phyloP scores from a whole-genome alignment of 768 basidiomycete genomes.

The Xerocomellus amylosporus region DNA sequence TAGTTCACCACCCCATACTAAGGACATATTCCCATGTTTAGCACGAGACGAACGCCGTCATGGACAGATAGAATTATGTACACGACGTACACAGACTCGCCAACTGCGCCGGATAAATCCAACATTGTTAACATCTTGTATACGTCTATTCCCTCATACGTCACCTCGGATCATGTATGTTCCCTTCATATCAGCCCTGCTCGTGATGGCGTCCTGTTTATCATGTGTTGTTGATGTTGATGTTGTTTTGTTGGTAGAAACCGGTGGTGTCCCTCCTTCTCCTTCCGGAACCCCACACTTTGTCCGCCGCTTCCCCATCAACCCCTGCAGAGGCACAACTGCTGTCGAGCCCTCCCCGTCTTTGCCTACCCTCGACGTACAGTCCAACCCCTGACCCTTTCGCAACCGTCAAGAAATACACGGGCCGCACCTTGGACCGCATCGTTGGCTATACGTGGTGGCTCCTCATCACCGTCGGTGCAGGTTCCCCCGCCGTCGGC shows the following conservation, averaged over 20 bases:
- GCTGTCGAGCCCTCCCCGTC: constrained; percentile 33
- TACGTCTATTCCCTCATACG: constrained; percentile 78
- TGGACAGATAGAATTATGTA: constrained; percentile 96
- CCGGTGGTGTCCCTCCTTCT: constrained; percentile 76
- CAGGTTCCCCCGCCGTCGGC: constrained; percentile 69
- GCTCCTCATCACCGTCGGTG: constrained; percentile 69
- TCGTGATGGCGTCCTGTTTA: background rate
- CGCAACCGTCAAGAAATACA: constrained; percentile 55
- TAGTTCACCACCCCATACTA: background rate
- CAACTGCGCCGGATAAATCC: constrained; percentile 47
- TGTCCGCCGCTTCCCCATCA: constrained; percentile 17
- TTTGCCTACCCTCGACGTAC: constrained; percentile 51
- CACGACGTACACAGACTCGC: constrained; percentile 67
- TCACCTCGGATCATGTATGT: constrained; percentile 86
- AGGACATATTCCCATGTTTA: constrained; percentile 25
- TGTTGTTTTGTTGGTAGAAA: constrained; percentile 51
- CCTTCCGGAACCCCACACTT: constrained; percentile 44
- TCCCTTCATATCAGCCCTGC: background rate
- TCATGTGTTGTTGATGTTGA: background rate
- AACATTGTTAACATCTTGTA: constrained; percentile 67
- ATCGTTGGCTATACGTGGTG: constrained; percentile 80
- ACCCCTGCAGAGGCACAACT: constrained; percentile 26
- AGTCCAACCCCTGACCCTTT: constrained; percentile 52
- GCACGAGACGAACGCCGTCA: constrained; percentile 71
- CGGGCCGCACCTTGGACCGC: constrained; percentile 68